Evolutionary conservation across 2,329 filamentous ascomycete species (phyloP).

Genomic region (Penicillium sp.): DNA sequence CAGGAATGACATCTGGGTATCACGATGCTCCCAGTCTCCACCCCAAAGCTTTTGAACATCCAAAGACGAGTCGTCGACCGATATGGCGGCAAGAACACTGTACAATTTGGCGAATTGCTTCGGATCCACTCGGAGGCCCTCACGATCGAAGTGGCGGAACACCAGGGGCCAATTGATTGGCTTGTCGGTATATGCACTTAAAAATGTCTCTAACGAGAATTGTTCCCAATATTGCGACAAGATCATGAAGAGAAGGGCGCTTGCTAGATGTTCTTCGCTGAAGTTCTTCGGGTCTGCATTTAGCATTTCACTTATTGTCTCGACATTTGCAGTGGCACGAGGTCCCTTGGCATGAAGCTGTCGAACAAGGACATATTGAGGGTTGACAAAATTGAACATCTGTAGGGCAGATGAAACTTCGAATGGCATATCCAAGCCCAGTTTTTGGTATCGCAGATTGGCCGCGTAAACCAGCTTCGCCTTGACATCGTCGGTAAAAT

Average conservation of each 20-base stretch:
- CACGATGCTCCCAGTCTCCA: conserved; percentile 77
- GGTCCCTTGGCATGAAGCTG: conserved; percentile 71
- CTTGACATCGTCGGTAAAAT: conserved; percentile 76
- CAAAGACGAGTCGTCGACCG: conserved; percentile 61
- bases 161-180: conserved; percentile 67
- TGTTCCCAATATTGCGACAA: conserved; percentile 61
- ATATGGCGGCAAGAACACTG: conserved; percentile 71
- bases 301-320: conserved; percentile 63
- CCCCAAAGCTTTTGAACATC: conserved; percentile 91
- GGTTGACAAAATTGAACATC: conserved; percentile 45
- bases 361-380: conserved; percentile 51
- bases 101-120: conserved; percentile 80
- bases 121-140: conserved; percentile 70
- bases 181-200: conserved; percentile 56
- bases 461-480: conserved; percentile 62
- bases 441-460: conserved; percentile 66
- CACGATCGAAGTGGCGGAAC: conserved; percentile 75
- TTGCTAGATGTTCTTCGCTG: conserved; percentile 77
- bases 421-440: conserved; percentile 44
- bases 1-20: conserved; percentile 91
- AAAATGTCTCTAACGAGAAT: conserved; percentile 66
- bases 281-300: conserved; percentile 62
- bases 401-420: conserved; percentile 46
- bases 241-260: conserved; percentile 69
- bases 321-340: conserved; percentile 71